Evolutionary conservation across 2,329 filamentous ascomycete genomes (phyloP), one percentile per base, ranked within the genome.

Genomic region (Monosporascus sp.): DNA sequence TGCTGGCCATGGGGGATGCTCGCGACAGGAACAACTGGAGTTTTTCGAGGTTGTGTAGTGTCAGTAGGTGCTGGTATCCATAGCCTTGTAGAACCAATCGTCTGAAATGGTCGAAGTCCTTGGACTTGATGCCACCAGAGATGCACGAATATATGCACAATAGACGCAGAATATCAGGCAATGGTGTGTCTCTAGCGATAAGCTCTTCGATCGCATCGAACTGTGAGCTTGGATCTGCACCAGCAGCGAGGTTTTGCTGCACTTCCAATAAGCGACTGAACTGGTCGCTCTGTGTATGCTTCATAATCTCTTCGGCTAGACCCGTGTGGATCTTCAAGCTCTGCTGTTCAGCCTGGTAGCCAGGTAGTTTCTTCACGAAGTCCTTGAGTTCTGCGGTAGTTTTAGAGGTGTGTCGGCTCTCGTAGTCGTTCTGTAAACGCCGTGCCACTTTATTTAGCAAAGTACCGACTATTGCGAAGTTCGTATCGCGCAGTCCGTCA

Each of bases 301-400:
- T 94, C 78, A 96, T 92, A 51, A 99, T 94, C 60, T 97, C 93
- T 72, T 97, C 94, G 1, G 92, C 91, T 45, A 99, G 80, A 7
- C 88, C 89, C 1, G 92, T 96, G 66, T 99, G 94, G 31, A 93
- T 83, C 58, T 94, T 91, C n/a, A 96, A 76, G 64, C 89, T 95
- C 61, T 93, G 87, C 65, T 97, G 91, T 69, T 99, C 94, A 47
- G 91, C 87, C 71, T 97, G 93, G 63, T 95, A 96, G 11, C 86
- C 87, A 0, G 94, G 93, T 26, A 99, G 76, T 68, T 95, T 96
- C 62, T 87, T 86, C n/a, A 99, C 94, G 67, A 97, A 97, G 24
- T 96, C 91, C 61, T 91, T 89, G 35, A 99, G 82, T 68, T 99
- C 94, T 4, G 91, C 86, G 18, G 94, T 91, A 2, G 89, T 92